Base-by-base conservation (phyloP, 805 yeast species). In the Yamadazyma insecticola region DNA sequence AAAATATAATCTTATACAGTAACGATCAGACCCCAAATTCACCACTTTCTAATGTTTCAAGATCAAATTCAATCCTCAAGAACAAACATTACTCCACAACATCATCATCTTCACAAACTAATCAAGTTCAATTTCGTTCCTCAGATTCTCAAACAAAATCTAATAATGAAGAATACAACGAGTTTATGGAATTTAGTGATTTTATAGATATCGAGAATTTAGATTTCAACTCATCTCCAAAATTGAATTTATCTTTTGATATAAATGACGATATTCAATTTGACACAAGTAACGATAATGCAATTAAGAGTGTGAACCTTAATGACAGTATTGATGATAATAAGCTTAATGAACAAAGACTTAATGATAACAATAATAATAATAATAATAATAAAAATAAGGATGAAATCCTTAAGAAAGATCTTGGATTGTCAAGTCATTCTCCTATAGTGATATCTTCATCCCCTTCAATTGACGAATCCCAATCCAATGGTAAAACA, bases 151-250 rank as follows among this genome's bases (percentile, higher is more conserved):
- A 11, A 19, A 19, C 14, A 16, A 7, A 17, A 17, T n/a, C n/a
- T n/a, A n/a, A n/a, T n/a, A n/a, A n/a, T 13, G 35, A 22, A 4
- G 41, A 38, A 23, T 41, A 22, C 26, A 29, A 40, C 18, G 67
- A 63, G 26, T 52, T 64, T n/a, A 53, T 62, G 36, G 70, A 64
- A 35, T 65, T 64, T 33, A 49, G 60, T 21, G 68, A 64, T 31
- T 64, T 51, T 36, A 57, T 65, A 30, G 67, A 63, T 40, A 52
- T 56, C 16, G 70, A 63, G 9, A 30, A 35, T 28, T 33, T 38
- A 27, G 40, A 42, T 28, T 36, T 45, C 21, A 19, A 19, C 21
- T 19, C 21, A 7, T 8, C n/a, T n/a, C n/a, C n/a, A n/a, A n/a
- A n/a, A n/a, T n/a, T n/a, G n/a, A n/a, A n/a, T n/a, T n/a, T n/a